phyloP scores from a whole-genome alignment of 106 monocot species.

The Dendrobium huoshanense region DNA sequence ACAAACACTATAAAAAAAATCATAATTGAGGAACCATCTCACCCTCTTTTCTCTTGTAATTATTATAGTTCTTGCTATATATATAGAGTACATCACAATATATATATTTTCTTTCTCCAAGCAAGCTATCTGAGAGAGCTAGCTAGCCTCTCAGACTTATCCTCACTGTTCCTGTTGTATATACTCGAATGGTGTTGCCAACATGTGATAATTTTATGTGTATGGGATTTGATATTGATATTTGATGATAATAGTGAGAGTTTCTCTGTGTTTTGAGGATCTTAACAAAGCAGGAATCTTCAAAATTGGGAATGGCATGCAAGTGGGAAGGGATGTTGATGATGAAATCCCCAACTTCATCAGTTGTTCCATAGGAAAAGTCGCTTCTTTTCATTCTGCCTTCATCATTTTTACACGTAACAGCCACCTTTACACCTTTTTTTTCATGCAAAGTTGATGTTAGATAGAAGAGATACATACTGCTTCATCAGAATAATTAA shows the following conservation, averaged over 20 bases:
- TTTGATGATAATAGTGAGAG: slow-evolving; percentile 16
- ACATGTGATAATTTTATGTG: slow-evolving; percentile 36
- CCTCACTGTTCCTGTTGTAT: slow-evolving; percentile 27
- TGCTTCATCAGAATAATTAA: too few relatives aligned
- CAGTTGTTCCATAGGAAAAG: slow-evolving; percentile 42
- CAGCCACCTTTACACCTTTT: slow-evolving; percentile 58
- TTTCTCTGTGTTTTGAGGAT: slow-evolving; percentile 31
- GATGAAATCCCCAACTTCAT: slow-evolving; percentile 75
- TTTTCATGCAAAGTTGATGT: not conserved
- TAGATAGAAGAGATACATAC: too few relatives aligned
- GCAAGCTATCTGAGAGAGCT: too few relatives aligned
- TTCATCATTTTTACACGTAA: slow-evolving; percentile 35
- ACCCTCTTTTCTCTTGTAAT: too few relatives aligned
- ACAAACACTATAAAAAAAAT: too few relatives aligned
- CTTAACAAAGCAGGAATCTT: slow-evolving; percentile 41
- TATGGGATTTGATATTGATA: not conserved
- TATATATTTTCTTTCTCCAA: too few relatives aligned
- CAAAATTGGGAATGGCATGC: slow-evolving; percentile 57
- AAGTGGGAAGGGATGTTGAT: slow-evolving; percentile 67
- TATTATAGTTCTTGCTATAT: too few relatives aligned
- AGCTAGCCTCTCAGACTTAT: not conserved
- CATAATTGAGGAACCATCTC: too few relatives aligned
- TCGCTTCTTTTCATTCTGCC: slow-evolving; percentile 13
- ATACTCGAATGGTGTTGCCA: slow-evolving; percentile 45
- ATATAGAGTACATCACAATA: too few relatives aligned